Conservation (phyloP, 2,329 filamentous ascomycete species). For the Volutella citrinella region DNA sequence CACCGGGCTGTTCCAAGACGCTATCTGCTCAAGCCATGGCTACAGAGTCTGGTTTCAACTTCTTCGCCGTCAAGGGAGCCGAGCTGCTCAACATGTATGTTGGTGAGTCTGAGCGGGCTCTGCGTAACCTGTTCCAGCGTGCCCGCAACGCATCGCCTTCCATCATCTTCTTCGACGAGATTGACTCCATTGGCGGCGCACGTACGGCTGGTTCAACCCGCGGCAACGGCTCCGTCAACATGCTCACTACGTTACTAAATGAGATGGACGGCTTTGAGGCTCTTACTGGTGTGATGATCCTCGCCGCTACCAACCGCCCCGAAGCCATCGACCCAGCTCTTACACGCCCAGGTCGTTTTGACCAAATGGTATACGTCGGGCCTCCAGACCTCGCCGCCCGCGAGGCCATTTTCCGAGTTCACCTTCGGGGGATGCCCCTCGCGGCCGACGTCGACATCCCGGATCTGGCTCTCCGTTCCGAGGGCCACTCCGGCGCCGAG, state of each 20-base stretch:
- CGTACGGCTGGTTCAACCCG: constrained; percentile 46
- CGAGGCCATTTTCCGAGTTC: constrained; percentile 71
- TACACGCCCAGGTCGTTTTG: constrained; percentile 81
- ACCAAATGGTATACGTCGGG: constrained; percentile 80
- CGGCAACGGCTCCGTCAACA: constrained; percentile 62
- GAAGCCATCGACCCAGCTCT: constrained; percentile 83
- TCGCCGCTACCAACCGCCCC: constrained; percentile 89
- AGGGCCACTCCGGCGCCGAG: constrained; percentile 85
- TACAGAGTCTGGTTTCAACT: constrained; percentile 87
- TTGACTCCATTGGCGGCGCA: constrained; percentile 74
- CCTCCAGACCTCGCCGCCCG: constrained; percentile 73
- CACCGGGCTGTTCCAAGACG: constrained; percentile 93
- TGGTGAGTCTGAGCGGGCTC: constrained; percentile 83
- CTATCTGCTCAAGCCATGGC: constrained; percentile 88
- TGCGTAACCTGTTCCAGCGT: constrained; percentile 82
- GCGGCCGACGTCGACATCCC: constrained; percentile 62
- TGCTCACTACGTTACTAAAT: constrained; percentile 83
- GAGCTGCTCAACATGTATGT: constrained; percentile 97
- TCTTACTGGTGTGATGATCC: constrained; percentile 76
- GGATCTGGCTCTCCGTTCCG: constrained; percentile 60
- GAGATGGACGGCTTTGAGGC: constrained; percentile 95
- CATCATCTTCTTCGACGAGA: constrained; percentile 97
- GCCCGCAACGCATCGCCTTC: constrained; percentile 82
- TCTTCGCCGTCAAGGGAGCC: constrained; percentile 89
- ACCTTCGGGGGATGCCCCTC: constrained; percentile 59